Base-by-base conservation (phyloP, 164 flowering plant genomes). In the Dillenia turbinata region DNA sequence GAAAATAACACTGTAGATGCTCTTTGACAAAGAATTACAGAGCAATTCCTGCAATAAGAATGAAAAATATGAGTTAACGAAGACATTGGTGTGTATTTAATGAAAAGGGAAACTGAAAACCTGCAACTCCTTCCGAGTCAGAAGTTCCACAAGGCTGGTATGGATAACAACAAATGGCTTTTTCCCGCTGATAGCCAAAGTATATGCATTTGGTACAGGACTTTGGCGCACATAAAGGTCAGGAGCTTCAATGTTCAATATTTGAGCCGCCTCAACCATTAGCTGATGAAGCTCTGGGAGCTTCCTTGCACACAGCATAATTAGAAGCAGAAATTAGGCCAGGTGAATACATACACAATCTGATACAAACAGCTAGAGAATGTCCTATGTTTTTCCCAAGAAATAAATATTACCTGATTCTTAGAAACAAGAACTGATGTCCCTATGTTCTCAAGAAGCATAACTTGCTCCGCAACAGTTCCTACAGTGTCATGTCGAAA, bases 361-460 rank as follows among this genome's bases (percentile, higher is more conserved):
- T 5, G 33, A 26, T 26, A 26, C 33, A 5, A 26, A 26, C 33
- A 26, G 33, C 33, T 26, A 26, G 5, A 26, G 33, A 26, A 26
- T 26, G 33, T 5, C 33, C 33, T 26, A 26, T 26, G 33, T 45
- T 54, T 52, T 48, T 44, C 45, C 44, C 14, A 9, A 33, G 40
- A 33, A 47, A 40, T 26, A 56, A n/a, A 50, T 33, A 49, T 55
- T 16, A 86, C 98, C 97, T 90, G 97, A 66, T 89, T 83, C 69
- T 89, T 65, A 53, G 95, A 79, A 66, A 90, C 97, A 77, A 90
- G 96, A 73, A 90, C 81, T 9, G 98, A 94, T 62, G 95, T 89
- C 51, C 96, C 98, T 53, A 94, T 94, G 59, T 90, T 94, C 85
- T 94, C 98, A 26, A 94, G 92, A 76, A 90, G 80, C 98, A 94